A percentile compares a stretch with the other conserved stretches of the same genome.
Evolutionary conservation across 805 yeast species (phyloP).

Genomic region (Yarrowia sp.): DNA sequence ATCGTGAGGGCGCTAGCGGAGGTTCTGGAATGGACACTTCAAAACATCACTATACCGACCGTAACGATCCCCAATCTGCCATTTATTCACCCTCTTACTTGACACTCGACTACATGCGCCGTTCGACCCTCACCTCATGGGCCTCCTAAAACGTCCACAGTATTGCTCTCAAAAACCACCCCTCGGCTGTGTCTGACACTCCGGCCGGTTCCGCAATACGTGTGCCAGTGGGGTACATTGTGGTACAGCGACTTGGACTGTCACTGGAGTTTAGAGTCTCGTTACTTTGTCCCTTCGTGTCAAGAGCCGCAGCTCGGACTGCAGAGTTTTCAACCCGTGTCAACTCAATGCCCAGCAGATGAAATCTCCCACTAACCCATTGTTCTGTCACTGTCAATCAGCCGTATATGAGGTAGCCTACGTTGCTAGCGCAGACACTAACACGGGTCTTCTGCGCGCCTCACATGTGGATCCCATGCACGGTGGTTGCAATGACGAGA

Average conservation of each 20-base stretch:
- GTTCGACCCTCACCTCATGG: neutral
- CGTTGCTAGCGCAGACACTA: neutral
- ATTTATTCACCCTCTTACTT: too few relatives aligned
- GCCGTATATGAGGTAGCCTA: neutral
- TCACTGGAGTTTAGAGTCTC: neutral
- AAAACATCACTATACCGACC: too few relatives aligned
- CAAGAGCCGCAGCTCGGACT: neutral
- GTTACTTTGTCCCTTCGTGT: neutral
- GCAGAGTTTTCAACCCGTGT: neutral
- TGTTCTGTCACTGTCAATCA: constrained; percentile 19
- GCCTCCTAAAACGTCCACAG: too few relatives aligned
- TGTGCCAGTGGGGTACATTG: neutral
- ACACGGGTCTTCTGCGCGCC: constrained; percentile 3
- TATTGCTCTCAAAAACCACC: neutral
- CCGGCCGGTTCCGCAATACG: neutral
- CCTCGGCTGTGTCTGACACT: neutral
- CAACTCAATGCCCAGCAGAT: too few relatives aligned
- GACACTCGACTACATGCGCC: too few relatives aligned
- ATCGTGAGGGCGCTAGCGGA: too few relatives aligned
- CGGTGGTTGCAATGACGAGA: neutral
- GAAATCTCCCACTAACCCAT: constrained; percentile 1
- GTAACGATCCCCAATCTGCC: too few relatives aligned
- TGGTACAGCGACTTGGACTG: neutral
- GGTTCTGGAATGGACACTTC: too few relatives aligned
- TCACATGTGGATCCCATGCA: constrained; percentile 6